Evolutionary conservation across 2,329 filamentous ascomycete genomes (phyloP), one percentile per base, ranked within the genome.

Genomic region (Diaporthe aspalathi): DNA sequence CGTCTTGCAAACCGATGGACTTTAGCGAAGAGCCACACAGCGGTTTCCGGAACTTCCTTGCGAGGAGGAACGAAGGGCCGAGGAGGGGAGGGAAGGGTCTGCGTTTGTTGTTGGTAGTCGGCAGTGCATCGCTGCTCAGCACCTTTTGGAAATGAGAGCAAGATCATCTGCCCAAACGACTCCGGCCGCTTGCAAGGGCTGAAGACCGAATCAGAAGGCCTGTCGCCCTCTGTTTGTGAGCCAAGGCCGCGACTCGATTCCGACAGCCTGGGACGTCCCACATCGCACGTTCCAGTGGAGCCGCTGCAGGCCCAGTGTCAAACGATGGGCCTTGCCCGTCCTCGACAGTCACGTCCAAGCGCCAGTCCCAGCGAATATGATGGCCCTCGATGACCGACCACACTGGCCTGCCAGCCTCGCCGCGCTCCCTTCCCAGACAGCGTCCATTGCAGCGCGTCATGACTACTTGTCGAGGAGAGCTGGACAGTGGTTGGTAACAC

Each of bases 211-310:
- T 32, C 6, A 35, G 54, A 43, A 24, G 27, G 49, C 32, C 14
- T 49, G 53, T 53, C 40, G 53, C 29, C 38, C 9, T 62, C 40
- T 47, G 69, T 60, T 67, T 49, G 62, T 32, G 6, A 70, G 47
- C 63, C 32, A 60, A 24, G 16, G 32, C 56, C 62, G 68, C 29
- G 50, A 16, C n/a, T 71, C 47, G 57, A 62, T 69, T 71, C 72
- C 69, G 69, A 69, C 47, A 67, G 69, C 52, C 62, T 63, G 70
- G 69, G 40, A 73, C 66, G 69, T 68, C 66, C 66, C 70, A 50
- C 45, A 67, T 56, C 38, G 65, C 72, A 65, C 57, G 38, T 24
- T 67, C 22, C 17, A 27, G 67, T 56, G 49, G 45, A 35, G 63
- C 68, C 54, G 49, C 53, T 54, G 47, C 53, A 50, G 50, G 49